Percentiles rank a stretch among this genome's conserved stretches.
Evolutionary conservation across 805 yeast species (phyloP).

Genomic region (Spathaspora passalidarum): DNA sequence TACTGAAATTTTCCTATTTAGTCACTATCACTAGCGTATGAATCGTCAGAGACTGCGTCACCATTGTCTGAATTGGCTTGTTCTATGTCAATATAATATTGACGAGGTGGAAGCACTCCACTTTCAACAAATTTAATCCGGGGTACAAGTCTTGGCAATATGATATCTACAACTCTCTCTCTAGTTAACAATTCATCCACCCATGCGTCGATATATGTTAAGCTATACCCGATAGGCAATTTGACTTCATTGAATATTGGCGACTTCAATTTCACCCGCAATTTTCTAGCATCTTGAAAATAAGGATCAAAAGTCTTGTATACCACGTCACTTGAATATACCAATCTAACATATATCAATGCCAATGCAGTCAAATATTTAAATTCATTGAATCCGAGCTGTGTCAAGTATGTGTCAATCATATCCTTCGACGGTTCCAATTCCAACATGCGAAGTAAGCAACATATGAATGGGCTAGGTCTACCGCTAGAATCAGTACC

Average conservation of each 20-base stretch:
- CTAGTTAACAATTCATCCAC: conserved; percentile 57
- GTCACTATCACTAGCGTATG: conserved; percentile 40
- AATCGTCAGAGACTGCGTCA: conserved; percentile 13
- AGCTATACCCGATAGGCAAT: conserved; percentile 29
- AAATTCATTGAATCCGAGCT: conserved; percentile 54
- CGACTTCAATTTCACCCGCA: conserved; percentile 40
- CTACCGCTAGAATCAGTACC: conserved; percentile 53
- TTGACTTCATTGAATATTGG: conserved; percentile 19
- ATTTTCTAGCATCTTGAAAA: conserved; percentile 64
- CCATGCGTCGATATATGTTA: conserved; percentile 66
- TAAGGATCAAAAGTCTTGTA: conserved; percentile 53
- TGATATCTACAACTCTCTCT: conserved; percentile 67
- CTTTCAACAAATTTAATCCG: conserved; percentile 41
- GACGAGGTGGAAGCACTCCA: conserved; percentile 38
- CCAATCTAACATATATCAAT: conserved; percentile 60
- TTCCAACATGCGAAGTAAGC: conserved; percentile 74
- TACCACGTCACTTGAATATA: conserved; percentile 34
- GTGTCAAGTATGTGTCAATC: conserved; percentile 50
- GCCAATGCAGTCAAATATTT: conserved; percentile 73
- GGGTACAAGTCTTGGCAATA: conserved; percentile 59
- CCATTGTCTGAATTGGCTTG: conserved; percentile 14
- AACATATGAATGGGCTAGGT: conserved; percentile 73
- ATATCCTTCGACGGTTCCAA: conserved; percentile 65
- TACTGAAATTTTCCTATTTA: conserved; percentile 12
- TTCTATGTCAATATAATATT: conserved; percentile 26